Evolutionary conservation across 1,284 basidiomycete genomes (phyloP).

Genomic region (Trametes versicolor): DNA sequence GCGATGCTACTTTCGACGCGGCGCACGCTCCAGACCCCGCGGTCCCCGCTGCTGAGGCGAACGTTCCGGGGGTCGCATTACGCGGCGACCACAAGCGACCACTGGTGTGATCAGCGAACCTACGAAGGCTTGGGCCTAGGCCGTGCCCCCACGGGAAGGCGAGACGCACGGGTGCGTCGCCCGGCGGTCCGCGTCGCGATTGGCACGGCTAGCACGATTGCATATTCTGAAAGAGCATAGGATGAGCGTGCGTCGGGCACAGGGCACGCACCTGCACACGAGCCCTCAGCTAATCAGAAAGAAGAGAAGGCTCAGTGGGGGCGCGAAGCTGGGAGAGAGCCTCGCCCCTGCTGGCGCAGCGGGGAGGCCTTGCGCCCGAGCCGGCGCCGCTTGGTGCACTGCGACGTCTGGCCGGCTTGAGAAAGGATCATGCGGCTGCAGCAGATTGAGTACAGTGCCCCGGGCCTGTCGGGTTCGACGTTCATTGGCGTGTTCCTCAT

Average conservation of each 20-base stretch:
- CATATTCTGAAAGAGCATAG: constrained; percentile 20
- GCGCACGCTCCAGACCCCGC: neutral
- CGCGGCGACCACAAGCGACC: neutral
- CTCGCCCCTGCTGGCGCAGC: constrained; percentile 3
- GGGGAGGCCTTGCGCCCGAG: neutral
- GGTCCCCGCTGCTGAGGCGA: constrained; percentile 4
- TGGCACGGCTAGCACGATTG: constrained; percentile 16
- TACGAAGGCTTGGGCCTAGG: constrained; percentile 7
- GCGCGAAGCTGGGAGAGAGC: too few species aligned
- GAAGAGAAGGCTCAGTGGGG: neutral
- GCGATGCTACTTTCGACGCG: constrained; percentile 4
- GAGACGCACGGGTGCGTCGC: neutral
- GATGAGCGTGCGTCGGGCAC: constrained; percentile 16
- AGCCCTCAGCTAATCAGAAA: constrained; percentile 6
- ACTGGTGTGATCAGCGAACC: constrained; percentile 12
- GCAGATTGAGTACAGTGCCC: neutral
- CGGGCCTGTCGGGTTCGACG: neutral
- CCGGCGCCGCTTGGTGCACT: neutral
- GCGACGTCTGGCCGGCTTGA: constrained; percentile 2
- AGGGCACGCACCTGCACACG: constrained; percentile 5
- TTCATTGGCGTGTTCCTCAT: neutral
- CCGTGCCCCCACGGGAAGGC: constrained; percentile 3
- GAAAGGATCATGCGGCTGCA: neutral
- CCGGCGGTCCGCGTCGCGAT: constrained; percentile 14
- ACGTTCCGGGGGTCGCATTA: neutral